Base-by-base conservation (phyloP, 1,284 basidiomycete species). In the Phlebopus sp. region DNA sequence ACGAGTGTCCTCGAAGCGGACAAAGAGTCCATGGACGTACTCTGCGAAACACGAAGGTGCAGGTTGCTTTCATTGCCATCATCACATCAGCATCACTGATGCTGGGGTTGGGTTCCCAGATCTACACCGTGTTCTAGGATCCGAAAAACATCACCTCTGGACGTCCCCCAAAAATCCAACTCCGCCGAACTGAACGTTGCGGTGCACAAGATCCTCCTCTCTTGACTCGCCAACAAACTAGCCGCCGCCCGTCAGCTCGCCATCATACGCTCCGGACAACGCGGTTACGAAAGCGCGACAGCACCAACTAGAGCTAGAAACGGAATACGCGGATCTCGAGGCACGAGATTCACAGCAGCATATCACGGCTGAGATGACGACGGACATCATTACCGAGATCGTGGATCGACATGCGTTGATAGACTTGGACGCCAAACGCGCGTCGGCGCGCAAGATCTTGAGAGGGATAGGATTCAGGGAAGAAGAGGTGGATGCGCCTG, bases 401-500 rank as follows among this genome's bases (percentile, higher is more conserved):
- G 70, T 51, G 6, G 50, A 51, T 4, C 54, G 63, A 48, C 59
- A 67, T 25, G 64, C 73, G 40, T 59, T 81, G 5, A 71, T 69
- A 2, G 70, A 76, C 31, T 78, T 79, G 18, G 67, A 73, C 46
- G 75, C 82, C 7, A 66, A 82, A 25, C 85, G 83, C 0, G 71
- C 75, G 19, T 73, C 75, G 42, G 84, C 84, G 8, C 69, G 84
- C 45, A 78, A 79, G 55, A 82, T 90, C 47, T 67, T 89, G 7
- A 63, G 68, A 23, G 85, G 85, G 1, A 69, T 90, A n/a, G 85
- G 84, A 1, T 87, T 90, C 60, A 69, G 68, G 0, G 59, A 70
- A 27, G 73, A 72, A 3, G 76, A 76, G 58, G 72, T 84, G 9
- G 63, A 72, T 14, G 68, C 69, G 1, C 72, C 75, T 0, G 77